phyloP scores from a whole-genome alignment of 192 early-diverging fungal genomes.

The Chytriomyces confervae region DNA sequence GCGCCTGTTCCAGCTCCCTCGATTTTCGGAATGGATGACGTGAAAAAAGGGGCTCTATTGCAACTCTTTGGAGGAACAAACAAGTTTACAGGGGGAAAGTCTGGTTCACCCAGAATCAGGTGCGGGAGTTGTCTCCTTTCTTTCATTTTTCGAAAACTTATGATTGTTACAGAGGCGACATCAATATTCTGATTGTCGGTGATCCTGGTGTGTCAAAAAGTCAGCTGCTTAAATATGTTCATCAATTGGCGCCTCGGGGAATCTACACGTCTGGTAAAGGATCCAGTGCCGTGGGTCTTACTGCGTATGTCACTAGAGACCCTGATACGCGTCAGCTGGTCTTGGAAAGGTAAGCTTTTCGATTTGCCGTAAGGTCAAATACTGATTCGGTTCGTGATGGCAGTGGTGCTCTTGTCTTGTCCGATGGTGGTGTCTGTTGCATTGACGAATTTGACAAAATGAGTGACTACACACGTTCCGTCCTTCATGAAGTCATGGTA shows the following conservation, averaged over 20 bases:
- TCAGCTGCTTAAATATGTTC: constrained; percentile 88
- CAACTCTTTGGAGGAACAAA: constrained; percentile 96
- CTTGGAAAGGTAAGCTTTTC: constrained; percentile 73
- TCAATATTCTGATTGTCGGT: constrained; percentile 93
- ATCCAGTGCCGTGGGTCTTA: constrained; percentile 93
- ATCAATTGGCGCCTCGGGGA: constrained; percentile 92
- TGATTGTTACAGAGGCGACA: constrained; percentile 73
- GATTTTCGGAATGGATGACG: constrained; percentile 94
- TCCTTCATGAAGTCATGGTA: constrained; percentile 97
- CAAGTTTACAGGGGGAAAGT: constrained; percentile 77
- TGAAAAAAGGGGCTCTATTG: constrained; percentile 95
- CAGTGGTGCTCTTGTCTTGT: constrained; percentile 92
- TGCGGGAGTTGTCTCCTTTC: constrained; percentile 8
- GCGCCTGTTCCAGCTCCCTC: constrained; percentile 72
- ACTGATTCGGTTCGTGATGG: neutral
- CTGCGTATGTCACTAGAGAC: constrained; percentile 92
- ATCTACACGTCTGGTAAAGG: constrained; percentile 98
- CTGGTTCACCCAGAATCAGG: constrained; percentile 58
- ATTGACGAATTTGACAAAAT: constrained; percentile 99
- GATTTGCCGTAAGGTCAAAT: neutral
- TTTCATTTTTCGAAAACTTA: constrained; percentile 32
- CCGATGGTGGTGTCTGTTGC: constrained; percentile 95
- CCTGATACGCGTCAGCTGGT: constrained; percentile 96
- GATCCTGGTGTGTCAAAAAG: constrained; percentile 97
- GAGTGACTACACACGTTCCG: constrained; percentile 90